These are phyloP conservation scores for Excoecaria agallocha DNA, from an alignment of 345 rosid species.

Conservation along the genomic window DNA sequence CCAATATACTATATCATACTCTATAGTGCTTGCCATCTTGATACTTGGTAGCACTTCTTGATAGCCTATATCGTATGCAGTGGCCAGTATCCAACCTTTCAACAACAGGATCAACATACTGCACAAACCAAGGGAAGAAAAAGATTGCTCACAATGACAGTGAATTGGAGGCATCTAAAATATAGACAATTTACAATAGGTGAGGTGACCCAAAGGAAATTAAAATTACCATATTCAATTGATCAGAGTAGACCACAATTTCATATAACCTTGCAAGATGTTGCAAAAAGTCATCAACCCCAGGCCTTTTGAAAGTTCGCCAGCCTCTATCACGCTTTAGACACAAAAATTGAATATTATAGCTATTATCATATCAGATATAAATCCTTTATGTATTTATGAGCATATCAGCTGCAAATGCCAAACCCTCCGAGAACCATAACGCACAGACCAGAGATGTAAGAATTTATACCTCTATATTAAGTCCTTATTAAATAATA, in stretches of 20 bases:
- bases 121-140: constrained; percentile 25
- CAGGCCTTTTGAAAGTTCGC: constrained; percentile 98
- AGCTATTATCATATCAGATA: not conserved
- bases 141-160: constrained; percentile 3
- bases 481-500: not conserved
- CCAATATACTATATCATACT: constrained; percentile 43
- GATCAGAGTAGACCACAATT: constrained; percentile 84
- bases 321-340: constrained; percentile 96
- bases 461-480: not conserved
- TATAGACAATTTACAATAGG: not conserved
- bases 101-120: constrained; percentile 81
- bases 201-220: not conserved
- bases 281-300: constrained; percentile 91
- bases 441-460: not conserved
- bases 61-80: constrained; percentile 61
- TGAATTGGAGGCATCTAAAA: not conserved
- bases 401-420: not conserved
- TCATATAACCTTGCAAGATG: constrained; percentile 80
- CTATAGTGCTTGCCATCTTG: constrained; percentile 86
- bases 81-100: constrained; percentile 81
- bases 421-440: not conserved
- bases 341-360: constrained; percentile 14
- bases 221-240: constrained; percentile 63
- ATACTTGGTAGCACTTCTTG: constrained; percentile 84
- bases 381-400: constrained; percentile 3